These are phyloP conservation scores for Trichoderma asperelloides DNA, from an alignment of 495 filamentous ascomycete genomes.

Conservation along the genomic window DNA sequence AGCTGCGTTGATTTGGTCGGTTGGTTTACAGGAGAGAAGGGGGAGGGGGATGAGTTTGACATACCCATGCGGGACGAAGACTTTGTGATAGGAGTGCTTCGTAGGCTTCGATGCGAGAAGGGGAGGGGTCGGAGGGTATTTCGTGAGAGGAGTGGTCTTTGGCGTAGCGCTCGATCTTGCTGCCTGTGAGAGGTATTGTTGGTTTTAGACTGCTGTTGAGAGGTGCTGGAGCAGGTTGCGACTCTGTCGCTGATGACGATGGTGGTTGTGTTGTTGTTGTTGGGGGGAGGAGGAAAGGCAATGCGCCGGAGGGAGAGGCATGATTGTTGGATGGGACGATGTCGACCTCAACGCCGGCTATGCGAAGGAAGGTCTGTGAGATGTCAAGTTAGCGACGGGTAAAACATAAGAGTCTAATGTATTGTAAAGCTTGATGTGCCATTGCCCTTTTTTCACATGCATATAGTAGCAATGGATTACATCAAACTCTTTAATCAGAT, in stretches of 20 bases:
- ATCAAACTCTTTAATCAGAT: no score
- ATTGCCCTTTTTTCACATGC: no score
- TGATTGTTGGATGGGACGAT: conserved; percentile 80
- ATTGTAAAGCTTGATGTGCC: no score
- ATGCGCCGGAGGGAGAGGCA: conserved; percentile 75
- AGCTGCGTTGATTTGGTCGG: neutral
- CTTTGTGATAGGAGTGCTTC: conserved; percentile 67
- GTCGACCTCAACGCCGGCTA: conserved; percentile 59
- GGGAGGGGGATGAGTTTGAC: neutral
- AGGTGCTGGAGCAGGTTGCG: neutral
- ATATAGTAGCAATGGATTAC: conserved; percentile 6
- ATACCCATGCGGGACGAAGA: conserved; percentile 81
- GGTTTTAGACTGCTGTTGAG: neutral
- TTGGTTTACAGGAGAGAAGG: neutral
- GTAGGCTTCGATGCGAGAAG: conserved; percentile 62
- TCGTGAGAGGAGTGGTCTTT: conserved; percentile 20
- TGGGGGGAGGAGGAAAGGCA: conserved; percentile 77
- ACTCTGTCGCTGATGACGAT: conserved; percentile 32
- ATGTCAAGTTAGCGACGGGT: conserved; percentile 8
- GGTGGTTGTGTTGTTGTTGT: conserved; percentile 38
- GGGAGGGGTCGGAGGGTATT: conserved; percentile 10
- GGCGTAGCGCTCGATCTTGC: conserved; percentile 62
- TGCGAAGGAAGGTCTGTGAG: conserved; percentile 72
- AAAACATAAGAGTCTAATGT: neutral
- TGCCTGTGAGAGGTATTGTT: conserved; percentile 8